phyloP scores from a whole-genome alignment of 2,329 filamentous ascomycete genomes.

The Xylariomycetidae sp. region DNA sequence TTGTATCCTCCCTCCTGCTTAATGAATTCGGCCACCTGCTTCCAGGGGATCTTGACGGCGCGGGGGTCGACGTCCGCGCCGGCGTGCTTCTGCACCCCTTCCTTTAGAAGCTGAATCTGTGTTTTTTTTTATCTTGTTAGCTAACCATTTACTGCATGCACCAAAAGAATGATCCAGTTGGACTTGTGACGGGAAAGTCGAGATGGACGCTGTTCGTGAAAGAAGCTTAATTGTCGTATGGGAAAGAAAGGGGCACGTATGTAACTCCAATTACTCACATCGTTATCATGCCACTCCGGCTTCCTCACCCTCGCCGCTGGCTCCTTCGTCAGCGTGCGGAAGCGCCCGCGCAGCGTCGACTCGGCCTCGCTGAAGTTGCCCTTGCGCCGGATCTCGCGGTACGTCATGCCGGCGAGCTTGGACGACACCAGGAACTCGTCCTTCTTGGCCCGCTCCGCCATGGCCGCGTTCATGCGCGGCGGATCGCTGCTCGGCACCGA shows the following conservation, averaged over 20 bases:
- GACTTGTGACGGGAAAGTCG: no score
- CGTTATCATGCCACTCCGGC: slow-evolving; percentile 57
- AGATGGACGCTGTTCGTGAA: no score
- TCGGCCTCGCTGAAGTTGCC: slow-evolving; percentile 61
- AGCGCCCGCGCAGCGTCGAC: slow-evolving; percentile 67
- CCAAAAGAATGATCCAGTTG: no score
- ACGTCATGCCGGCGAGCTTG: slow-evolving; percentile 55
- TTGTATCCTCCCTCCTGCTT: slow-evolving; percentile 47
- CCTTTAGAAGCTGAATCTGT: slow-evolving; percentile 41
- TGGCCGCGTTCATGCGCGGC: slow-evolving; percentile 1
- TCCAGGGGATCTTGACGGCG: slow-evolving; percentile 48
- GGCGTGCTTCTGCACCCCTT: slow-evolving; percentile 36
- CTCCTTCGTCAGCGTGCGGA: slow-evolving; percentile 60
- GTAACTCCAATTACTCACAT: slow-evolving; percentile 67
- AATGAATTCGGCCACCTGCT: slow-evolving; percentile 52
- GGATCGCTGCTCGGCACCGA: not conserved
- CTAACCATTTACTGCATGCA: no score
- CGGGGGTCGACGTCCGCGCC: slow-evolving; percentile 21
- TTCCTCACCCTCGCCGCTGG: slow-evolving; percentile 59
- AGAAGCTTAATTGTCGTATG: no score
- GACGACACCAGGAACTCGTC: slow-evolving; percentile 50
- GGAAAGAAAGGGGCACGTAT: not conserved
- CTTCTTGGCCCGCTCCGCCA: slow-evolving; percentile 27
- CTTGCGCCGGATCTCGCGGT: slow-evolving; percentile 55
- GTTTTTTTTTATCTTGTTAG: no score